Evolutionary conservation across 805 yeast genomes (phyloP), one percentile per base, ranked within the genome.

Genomic region (Starmerella floris): DNA sequence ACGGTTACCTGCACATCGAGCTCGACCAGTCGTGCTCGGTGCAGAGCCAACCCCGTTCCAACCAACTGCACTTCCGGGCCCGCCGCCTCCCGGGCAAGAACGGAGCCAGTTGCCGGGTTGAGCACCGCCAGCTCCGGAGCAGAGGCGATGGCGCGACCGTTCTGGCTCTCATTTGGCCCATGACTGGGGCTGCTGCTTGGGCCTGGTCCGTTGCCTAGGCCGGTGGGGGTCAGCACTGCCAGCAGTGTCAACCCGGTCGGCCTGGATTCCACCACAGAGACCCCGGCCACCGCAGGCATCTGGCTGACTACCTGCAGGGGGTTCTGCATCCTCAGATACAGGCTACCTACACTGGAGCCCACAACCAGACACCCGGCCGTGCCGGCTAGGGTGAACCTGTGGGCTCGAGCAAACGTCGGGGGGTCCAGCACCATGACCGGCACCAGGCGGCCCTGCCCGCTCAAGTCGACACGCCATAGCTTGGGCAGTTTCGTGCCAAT

Each of bases 51-150:
- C 32, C n/a, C 31, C 8, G 16, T 3, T 3, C 23, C 28, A 2
- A 41, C 26, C 10, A 20, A 13, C 13, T 2, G 20, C 21, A 31
- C 30, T 16, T 9, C 13, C 6, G 3, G 2, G 16, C n/a, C 11
- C 13, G 23, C 9, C 5, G n/a, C 33, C 4, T 3, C 34, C 21
- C n/a, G 2, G 8, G 30, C 42, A 9, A 43, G n/a, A 1, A 11
- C 9, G 5, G 43, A 27, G 3, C 48, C 51, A 8, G 51, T 48
- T 3, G 27, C 32, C 3, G 51, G 51, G 39, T 44, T 48, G 9
- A 41, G 3, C 3, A 41, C 27, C 11, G 10, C 15, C 8, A 42
- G 5, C 9, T n/a, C 28, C 16, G 8, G 21, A 5, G 5, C 19
- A 6, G 21, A 5, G 19, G 20, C 13, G n/a, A n/a, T n/a, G n/a